These are phyloP conservation scores for Populus euphratica DNA, from an alignment of 345 rosid genomes.

Conservation along the genomic window DNA sequence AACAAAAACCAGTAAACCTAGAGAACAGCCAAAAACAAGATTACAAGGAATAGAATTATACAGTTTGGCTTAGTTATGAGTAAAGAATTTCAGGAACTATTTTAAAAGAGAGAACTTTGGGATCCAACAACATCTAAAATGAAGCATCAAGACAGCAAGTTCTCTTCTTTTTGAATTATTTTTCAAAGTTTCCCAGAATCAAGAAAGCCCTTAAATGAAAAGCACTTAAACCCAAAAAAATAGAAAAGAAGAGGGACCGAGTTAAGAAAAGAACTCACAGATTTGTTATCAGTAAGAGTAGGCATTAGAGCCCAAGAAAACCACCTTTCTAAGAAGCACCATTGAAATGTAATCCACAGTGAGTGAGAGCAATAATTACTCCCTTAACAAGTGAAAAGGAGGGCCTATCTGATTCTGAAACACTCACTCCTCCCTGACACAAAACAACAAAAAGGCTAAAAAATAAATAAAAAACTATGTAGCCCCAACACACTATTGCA, in stretches of 20 bases:
- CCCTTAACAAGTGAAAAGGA: neutral
- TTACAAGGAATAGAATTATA: neutral
- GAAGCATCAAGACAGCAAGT: neutral
- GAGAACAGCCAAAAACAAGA: neutral
- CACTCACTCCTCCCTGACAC: constrained; percentile 13
- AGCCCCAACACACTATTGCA: neutral
- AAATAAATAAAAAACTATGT: neutral
- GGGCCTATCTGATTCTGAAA: constrained; percentile 16
- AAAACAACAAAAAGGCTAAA: neutral
- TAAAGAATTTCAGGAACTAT: neutral
- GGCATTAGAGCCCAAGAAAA: constrained; percentile 20
- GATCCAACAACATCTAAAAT: neutral
- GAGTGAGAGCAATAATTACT: neutral
- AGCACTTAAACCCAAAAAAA: neutral
- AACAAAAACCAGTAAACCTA: neutral
- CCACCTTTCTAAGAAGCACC: neutral
- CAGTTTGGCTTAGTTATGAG: neutral
- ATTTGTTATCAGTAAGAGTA: constrained; percentile 21
- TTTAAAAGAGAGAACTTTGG: neutral
- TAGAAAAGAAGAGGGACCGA: neutral
- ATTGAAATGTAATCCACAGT: neutral
- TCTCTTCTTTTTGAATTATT: constrained; percentile 3
- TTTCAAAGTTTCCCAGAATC: constrained; percentile 4
- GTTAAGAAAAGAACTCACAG: constrained; percentile 31
- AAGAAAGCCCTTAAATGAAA: neutral